Conservation (phyloP, 2,329 filamentous ascomycete genomes). For the Chaetomium olivaceum region DNA sequence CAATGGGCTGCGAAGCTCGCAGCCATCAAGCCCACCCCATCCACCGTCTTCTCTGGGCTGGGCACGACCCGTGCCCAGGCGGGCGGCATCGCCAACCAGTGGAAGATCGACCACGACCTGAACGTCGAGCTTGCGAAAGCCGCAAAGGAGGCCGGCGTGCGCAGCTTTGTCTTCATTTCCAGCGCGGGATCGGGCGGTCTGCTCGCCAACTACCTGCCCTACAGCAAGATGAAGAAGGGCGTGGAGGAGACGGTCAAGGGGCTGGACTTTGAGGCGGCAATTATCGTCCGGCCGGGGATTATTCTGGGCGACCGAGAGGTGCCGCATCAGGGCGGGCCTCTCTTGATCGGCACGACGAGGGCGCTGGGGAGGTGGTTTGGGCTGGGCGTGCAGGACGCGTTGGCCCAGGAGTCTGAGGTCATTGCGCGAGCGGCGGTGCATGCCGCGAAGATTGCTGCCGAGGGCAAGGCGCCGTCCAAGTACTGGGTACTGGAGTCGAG, state of each 20-base stretch:
- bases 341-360: conserved; percentile 56
- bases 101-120: conserved; percentile 84
- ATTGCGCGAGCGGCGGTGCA: conserved; percentile 68
- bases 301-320: conserved; percentile 72
- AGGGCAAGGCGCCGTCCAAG: conserved; percentile 60
- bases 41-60: conserved; percentile 72
- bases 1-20: conserved; percentile 67
- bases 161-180: conserved; percentile 77
- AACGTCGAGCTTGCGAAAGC: conserved; percentile 77
- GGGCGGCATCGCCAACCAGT: conserved; percentile 75
- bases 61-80: conserved; percentile 77
- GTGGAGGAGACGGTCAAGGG: conserved; percentile 75
- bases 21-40: conserved; percentile 55
- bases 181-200: conserved; percentile 50
- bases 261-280: conserved; percentile 73
- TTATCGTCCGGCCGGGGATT: conserved; percentile 73
- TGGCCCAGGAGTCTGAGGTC: conserved; percentile 72
- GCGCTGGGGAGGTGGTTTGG: conserved; percentile 55
- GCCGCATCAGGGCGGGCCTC: conserved; percentile 58
- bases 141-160: conserved; percentile 70
- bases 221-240: conserved; percentile 77
- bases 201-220: conserved; percentile 46
- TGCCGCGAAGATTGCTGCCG: conserved; percentile 58
- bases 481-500: conserved; percentile 60
- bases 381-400: conserved; percentile 59